Evolutionary conservation across 768 basidiomycete species (phyloP).

Genomic region (Tricholomella constricta): DNA sequence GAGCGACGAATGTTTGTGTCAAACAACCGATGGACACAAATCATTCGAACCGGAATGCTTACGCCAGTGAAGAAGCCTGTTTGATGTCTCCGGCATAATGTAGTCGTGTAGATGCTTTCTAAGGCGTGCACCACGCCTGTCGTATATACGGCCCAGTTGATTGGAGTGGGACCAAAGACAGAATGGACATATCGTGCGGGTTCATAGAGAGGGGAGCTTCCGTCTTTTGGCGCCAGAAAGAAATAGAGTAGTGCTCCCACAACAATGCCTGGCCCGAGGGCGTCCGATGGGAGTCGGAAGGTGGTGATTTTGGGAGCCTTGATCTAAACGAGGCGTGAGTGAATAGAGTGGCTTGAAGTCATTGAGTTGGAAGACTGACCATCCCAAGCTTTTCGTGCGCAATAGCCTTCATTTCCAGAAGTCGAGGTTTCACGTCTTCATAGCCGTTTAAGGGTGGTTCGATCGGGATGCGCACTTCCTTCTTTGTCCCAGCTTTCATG

Average conservation of each 20-base stretch:
- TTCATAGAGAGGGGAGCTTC: conserved; percentile 28
- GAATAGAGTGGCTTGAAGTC: neutral
- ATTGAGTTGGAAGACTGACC: conserved; percentile 41
- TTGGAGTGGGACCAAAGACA: conserved; percentile 27
- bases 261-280: conserved; percentile 26
- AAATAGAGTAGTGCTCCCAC: conserved; percentile 35
- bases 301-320: conserved; percentile 61
- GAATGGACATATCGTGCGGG: conserved; percentile 35
- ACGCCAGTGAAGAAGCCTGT: conserved; percentile 46
- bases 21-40: neutral
- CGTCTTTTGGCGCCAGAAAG: conserved; percentile 23
- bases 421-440: conserved; percentile 79
- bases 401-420: conserved; percentile 78
- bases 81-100: conserved; percentile 50
- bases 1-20: neutral
- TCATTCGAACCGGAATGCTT: conserved; percentile 13
- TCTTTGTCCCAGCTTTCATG: conserved; percentile 47
- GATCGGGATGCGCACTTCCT: conserved; percentile 57
- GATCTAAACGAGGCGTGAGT: conserved; percentile 39
- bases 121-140: conserved; percentile 39
- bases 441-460: conserved; percentile 75
- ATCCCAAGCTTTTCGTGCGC: conserved; percentile 81
- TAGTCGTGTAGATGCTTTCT: conserved; percentile 50
- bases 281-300: conserved; percentile 47
- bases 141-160: conserved; percentile 37